Percentiles rank a stretch among this genome's conserved stretches.
These are phyloP conservation scores for Straminergon stramineum DNA, from an alignment of 225 moss, liverwort and hornwort genomes.

Conservation along the genomic window DNA sequence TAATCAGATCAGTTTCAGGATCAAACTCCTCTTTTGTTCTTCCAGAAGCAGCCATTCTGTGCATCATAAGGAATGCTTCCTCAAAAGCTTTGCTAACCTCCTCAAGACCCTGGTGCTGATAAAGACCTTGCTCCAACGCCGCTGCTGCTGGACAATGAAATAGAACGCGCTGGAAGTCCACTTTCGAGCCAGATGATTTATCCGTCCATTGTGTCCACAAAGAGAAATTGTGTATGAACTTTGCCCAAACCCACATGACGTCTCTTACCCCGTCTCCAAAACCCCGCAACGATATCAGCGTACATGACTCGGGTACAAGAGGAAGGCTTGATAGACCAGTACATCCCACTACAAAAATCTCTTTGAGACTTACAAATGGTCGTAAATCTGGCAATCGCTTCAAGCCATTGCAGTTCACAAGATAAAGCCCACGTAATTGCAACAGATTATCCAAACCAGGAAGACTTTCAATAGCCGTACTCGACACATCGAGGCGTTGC, in stretches of 20 bases:
- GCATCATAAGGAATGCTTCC: not conserved
- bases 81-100: not conserved
- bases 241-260: rapidly evolving
- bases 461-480: not conserved
- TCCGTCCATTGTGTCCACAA: not conserved
- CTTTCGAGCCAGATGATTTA: not conserved
- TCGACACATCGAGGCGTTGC: not conserved
- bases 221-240: not conserved
- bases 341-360: not conserved
- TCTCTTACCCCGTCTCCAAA: no score
- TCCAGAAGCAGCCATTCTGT: not conserved
- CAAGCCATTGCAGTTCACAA: not conserved
- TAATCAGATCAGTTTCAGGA: not conserved
- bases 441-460: not conserved
- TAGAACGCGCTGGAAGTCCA: not conserved
- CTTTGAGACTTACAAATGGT: not conserved
- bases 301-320: not conserved
- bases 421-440: not conserved
- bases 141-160: not conserved
- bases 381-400: not conserved
- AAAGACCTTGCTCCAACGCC: not conserved
- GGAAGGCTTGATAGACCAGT: not conserved
- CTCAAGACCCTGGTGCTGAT: not conserved
- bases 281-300: not conserved
- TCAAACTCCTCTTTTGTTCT: not conserved